These are phyloP conservation scores for cucumber (Cucumis sativus) DNA, from an alignment of 306 rosid species.

Conservation along the genomic window DNA sequence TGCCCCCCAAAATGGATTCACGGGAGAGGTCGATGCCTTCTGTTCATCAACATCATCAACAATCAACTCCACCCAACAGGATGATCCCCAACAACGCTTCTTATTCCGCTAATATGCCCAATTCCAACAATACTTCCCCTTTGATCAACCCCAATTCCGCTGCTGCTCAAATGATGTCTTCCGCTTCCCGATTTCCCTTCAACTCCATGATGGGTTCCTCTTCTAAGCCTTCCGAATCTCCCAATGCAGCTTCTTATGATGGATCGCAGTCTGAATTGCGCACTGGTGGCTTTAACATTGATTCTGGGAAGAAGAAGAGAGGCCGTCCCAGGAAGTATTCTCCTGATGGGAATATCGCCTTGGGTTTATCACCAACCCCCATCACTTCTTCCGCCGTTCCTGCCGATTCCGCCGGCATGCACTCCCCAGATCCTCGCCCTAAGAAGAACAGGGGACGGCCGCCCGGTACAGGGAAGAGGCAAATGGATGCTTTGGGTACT, in stretches of 20 bases:
- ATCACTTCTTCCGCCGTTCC: slow-evolving; percentile 34
- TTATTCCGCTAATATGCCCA: slow-evolving; percentile 23
- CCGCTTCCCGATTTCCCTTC: slow-evolving; percentile 51
- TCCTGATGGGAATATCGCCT: slow-evolving; percentile 59
- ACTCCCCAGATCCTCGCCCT: slow-evolving; percentile 39
- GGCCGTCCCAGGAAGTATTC: slow-evolving; percentile 94
- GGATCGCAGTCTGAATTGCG: slow-evolving; percentile 27
- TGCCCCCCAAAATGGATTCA: slow-evolving; percentile 43
- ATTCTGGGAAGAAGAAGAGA: slow-evolving; percentile 69
- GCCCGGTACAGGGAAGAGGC: slow-evolving; percentile 84
- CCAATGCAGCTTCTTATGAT: slow-evolving; percentile 34
- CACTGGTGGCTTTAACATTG: slow-evolving; percentile 33
- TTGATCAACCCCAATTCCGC: slow-evolving; percentile 47
- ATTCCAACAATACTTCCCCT: slow-evolving; percentile 17
- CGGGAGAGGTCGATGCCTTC: slow-evolving; percentile 32
- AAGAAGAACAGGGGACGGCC: slow-evolving; percentile 75
- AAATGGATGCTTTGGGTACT: slow-evolving; percentile 56
- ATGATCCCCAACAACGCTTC: slow-evolving; percentile 46
- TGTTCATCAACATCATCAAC: slow-evolving; percentile 7
- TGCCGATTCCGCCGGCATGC: slow-evolving; percentile 37
- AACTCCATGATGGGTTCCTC: slow-evolving; percentile 19
- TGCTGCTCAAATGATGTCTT: slow-evolving; percentile 33
- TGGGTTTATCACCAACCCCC: slow-evolving; percentile 62
- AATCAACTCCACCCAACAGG: slow-evolving; percentile 22
- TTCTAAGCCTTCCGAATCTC: slow-evolving; percentile 36